These are phyloP conservation scores for Sisymbrium altissimum DNA, from an alignment of 345 rosid species.

Conservation along the genomic window DNA sequence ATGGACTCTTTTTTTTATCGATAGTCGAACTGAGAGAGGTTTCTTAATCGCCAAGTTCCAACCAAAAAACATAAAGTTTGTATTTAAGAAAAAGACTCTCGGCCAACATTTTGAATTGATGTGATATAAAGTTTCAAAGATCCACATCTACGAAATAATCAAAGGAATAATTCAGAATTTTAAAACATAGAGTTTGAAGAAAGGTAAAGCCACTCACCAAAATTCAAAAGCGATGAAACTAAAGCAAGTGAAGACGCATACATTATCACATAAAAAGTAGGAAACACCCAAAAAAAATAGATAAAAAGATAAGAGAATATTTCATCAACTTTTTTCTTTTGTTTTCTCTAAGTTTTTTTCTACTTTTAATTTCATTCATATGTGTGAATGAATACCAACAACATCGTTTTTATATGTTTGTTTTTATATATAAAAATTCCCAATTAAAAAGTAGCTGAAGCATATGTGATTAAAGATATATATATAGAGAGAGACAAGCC, in stretches of 20 bases:
- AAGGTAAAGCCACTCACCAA: slow-evolving; percentile 25
- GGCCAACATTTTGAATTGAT: slow-evolving; percentile 17
- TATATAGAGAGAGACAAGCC: slow-evolving; percentile 14
- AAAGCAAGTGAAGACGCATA: slow-evolving; percentile 34
- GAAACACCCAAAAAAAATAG: slow-evolving; percentile 3
- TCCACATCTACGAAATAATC: not conserved
- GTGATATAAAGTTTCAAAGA: slow-evolving; percentile 20
- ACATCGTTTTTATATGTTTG: not conserved
- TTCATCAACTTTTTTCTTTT: slow-evolving; percentile 8
- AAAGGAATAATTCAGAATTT: not conserved
- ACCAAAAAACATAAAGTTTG: slow-evolving; percentile 18
- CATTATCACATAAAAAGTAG: slow-evolving; percentile 32
- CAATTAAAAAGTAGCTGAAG: slow-evolving; percentile 18
- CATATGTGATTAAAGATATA: slow-evolving; percentile 10
- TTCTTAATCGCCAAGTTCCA: slow-evolving; percentile 37
- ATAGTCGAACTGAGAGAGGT: slow-evolving; percentile 13
- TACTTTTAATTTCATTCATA: slow-evolving; percentile 1
- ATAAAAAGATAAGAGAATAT: slow-evolving; percentile 14
- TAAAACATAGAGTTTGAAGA: not conserved
- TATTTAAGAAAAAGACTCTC: slow-evolving; percentile 9
- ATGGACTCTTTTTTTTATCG: slow-evolving; percentile 8
- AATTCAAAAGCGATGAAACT: slow-evolving; percentile 18
- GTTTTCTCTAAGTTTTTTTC: not conserved
- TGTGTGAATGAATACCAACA: slow-evolving; percentile 18
- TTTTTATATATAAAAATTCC: not conserved